phyloP scores from a whole-genome alignment of 2,329 filamentous ascomycete genomes.

The Diplocarpon rosae region DNA sequence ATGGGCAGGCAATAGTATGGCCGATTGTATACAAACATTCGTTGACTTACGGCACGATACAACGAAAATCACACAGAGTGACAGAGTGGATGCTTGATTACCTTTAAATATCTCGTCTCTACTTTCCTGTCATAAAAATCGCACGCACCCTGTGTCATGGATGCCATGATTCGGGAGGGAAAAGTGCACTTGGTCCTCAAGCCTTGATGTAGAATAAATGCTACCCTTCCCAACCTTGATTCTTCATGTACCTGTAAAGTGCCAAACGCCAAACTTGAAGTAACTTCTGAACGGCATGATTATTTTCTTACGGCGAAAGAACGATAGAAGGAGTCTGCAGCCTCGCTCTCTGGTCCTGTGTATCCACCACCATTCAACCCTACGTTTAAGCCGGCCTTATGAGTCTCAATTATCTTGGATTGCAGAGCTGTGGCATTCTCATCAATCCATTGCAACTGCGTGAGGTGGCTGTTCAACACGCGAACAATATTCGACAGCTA shows the following conservation, averaged over 20 bases:
- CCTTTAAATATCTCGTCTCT: conserved; percentile 3
- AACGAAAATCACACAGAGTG: conserved; percentile 1
- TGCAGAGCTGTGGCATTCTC: conserved; percentile 71
- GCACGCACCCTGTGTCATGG: conserved; percentile 2
- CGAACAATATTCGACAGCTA: conserved; percentile 91
- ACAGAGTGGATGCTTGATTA: not conserved
- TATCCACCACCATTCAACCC: conserved; percentile 36
- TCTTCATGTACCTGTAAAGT: conserved; percentile 14
- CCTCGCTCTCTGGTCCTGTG: conserved; percentile 53
- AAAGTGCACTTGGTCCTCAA: not conserved
- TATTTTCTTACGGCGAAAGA: conserved; percentile 71
- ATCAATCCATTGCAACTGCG: conserved; percentile 89
- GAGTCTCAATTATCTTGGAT: conserved; percentile 69
- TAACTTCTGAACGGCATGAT: conserved; percentile 16
- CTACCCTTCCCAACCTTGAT: conserved; percentile 12
- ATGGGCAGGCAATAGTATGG: not conserved
- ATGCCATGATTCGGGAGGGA: conserved; percentile 5
- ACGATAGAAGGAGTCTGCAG: conserved; percentile 81
- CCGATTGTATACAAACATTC: conserved; percentile 13
- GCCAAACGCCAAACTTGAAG: conserved; percentile 19
- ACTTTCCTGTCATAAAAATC: conserved; percentile 12
- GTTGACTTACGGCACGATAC: conserved; percentile 3
- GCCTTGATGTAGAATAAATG: conserved; percentile 13
- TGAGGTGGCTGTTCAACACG: conserved; percentile 85
- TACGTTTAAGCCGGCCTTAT: conserved; percentile 61